Evolutionary conservation across 1,139 yeast genomes (phyloP), one percentile per base, ranked within the genome.

Genomic region (Williopsis jadinii): DNA sequence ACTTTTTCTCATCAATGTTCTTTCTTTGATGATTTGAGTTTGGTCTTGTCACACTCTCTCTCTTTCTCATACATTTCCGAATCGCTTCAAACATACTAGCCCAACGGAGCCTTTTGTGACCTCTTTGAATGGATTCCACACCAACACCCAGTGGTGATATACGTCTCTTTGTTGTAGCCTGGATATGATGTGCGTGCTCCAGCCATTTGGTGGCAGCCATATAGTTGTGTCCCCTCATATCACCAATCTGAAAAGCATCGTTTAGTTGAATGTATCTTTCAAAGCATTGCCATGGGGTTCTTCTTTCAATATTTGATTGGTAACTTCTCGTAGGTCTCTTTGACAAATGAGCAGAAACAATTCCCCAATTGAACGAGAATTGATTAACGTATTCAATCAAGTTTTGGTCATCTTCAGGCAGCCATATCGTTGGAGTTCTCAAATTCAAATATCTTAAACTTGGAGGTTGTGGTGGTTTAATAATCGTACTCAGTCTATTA

Each of bases 221-320:
- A 0, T 97, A 87, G 53, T 86, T 78, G 11, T 83, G 76, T 0
- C 98, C 98, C 53, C 86, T 82, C 78, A 92, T 77, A 54, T 92
- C 97, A 24, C 80, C 70, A 45, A 86, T 76, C 48, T 85, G 94
- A 54, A 87, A 88, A 47, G 80, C 80, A 44, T 92, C 97, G 54
- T 87, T 88, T 48, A 94, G 70, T 63, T 92, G 98, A 47, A 88
- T 84, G 68, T 94, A 92, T 49, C 98, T 70, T 61, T 92, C 98
- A 67, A 92, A 92, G 59, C 97, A 92, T 59, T 90, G 97, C 98
- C 98, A 92, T 0, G 98, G 95, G 0, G 97, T 92, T 56, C 98
- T 74, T 53, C 97, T 74, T 61, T 92, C 97, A 44, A 88, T 86
- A 51, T 85, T 88, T 0, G 97, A 84, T 34, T 80, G 77, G 59